phyloP scores from a whole-genome alignment of 257 asterid genomes.

The Echites panduratus region DNA sequence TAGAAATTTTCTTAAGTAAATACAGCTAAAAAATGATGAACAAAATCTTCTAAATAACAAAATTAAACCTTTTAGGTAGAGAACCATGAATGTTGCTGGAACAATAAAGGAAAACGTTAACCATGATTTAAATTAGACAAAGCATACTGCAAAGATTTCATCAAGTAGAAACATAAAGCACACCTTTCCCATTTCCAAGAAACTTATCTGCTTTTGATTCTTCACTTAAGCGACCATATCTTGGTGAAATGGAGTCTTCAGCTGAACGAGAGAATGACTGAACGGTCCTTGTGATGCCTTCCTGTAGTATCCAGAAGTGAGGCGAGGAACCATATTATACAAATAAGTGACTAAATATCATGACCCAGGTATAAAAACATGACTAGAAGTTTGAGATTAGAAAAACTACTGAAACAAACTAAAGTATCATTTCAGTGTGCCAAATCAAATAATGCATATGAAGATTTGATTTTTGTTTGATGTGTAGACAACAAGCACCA shows the following conservation, averaged over 20 bases:
- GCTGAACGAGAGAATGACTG: conserved; percentile 53
- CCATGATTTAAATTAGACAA: background rate
- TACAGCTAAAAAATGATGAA: background rate
- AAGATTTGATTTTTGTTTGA: background rate
- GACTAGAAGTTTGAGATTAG: background rate
- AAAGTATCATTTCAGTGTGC: background rate
- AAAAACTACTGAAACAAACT: background rate
- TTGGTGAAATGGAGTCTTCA: conserved; percentile 35
- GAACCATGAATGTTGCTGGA: background rate
- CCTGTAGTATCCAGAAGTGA: conserved; percentile 37
- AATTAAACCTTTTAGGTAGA: background rate
- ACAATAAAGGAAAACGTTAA: background rate
- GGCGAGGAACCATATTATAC: background rate
- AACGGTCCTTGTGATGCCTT: conserved; percentile 51
- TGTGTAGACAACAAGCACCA: background rate
- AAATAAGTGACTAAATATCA: background rate
- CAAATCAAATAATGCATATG: background rate
- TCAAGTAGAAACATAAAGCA: background rate
- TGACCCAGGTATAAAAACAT: background rate
- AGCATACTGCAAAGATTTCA: background rate
- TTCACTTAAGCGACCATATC: conserved; percentile 35
- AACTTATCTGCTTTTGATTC: conserved; percentile 63
- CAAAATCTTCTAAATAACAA: background rate
- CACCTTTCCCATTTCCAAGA: conserved; percentile 81
- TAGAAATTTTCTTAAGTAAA: background rate